phyloP scores from a whole-genome alignment of 1,284 basidiomycete genomes.

The Fomitopsis betulina region DNA sequence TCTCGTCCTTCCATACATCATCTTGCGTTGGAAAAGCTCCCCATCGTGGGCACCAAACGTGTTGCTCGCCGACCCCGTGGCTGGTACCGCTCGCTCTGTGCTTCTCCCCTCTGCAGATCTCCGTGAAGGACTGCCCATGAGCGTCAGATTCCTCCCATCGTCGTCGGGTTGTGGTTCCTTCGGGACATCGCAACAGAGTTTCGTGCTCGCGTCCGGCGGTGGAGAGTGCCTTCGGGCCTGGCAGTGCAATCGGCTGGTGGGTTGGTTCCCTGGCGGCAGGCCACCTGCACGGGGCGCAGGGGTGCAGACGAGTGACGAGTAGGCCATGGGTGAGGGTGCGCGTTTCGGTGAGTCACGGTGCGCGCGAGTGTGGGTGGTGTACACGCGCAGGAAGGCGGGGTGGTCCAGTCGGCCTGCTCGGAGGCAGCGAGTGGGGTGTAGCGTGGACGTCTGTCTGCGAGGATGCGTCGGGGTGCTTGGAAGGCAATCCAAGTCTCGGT shows the following conservation, averaged over 20 bases:
- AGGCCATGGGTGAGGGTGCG: conserved; percentile 17
- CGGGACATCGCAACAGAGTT: conserved; percentile 24
- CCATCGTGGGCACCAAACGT: conserved; percentile 2
- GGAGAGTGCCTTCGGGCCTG: conserved; percentile 12
- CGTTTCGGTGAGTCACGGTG: conserved; percentile 6
- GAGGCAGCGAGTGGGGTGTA: conserved; percentile 15
- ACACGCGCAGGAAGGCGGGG: conserved; percentile 17
- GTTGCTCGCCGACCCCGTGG: conserved; percentile 13
- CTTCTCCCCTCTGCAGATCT: conserved; percentile 8
- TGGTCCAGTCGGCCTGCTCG: conserved; percentile 5
- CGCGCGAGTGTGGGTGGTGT: conserved; percentile 11
- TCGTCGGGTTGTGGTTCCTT: conserved; percentile 20
- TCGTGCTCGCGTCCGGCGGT: conserved; percentile 20
- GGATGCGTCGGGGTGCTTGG: conserved; percentile 4
- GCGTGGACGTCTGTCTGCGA: conserved; percentile 13
- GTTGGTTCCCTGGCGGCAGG: conserved; percentile 11
- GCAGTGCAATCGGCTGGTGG: conserved; percentile 16
- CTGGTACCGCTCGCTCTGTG: conserved; percentile 15
- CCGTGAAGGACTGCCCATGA: conserved; percentile 10
- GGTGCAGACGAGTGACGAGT: conserved; percentile 14
- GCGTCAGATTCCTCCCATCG: conserved; percentile 19
- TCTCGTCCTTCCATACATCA: conserved; percentile 14
- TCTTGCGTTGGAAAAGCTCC: conserved; percentile 14
- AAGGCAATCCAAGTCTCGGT: conserved; percentile 11
- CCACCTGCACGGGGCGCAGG: conserved; percentile 10